These are phyloP conservation scores for Mycena chlorophos DNA, from an alignment of 768 basidiomycete species.

Conservation along the genomic window DNA sequence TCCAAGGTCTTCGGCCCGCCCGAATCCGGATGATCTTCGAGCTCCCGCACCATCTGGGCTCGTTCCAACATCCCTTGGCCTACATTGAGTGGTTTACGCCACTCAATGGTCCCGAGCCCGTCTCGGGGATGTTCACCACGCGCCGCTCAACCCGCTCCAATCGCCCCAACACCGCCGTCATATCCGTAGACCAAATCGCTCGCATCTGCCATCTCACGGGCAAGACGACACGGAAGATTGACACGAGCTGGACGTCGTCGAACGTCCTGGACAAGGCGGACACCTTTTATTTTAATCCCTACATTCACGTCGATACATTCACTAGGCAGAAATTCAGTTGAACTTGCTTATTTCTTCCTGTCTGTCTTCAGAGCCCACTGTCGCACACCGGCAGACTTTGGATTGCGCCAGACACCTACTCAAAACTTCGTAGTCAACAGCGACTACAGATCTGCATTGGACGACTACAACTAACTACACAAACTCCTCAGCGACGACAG, in stretches of 20 bases:
- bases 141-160: conserved; percentile 13
- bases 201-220: conserved; percentile 30
- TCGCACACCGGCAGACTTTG: neutral
- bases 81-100: conserved; percentile 29
- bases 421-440: neutral
- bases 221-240: conserved; percentile 4
- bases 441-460: neutral
- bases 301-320: neutral
- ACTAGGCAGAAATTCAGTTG: neutral
- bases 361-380: neutral
- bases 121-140: conserved; percentile 17
- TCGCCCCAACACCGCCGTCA: conserved; percentile 18
- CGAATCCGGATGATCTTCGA: conserved; percentile 22
- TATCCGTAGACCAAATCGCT: conserved; percentile 24
- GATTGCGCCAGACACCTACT: neutral
- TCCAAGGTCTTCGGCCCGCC: conserved; percentile 25
- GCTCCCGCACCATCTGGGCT: conserved; percentile 15
- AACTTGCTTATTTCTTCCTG: neutral
- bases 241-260: conserved; percentile 6
- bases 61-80: conserved; percentile 19
- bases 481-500: neutral
- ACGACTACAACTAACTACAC: neutral
- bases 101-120: conserved; percentile 14
- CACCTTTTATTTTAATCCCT: conserved; percentile 16
- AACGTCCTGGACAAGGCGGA: conserved; percentile 8